These are phyloP conservation scores for Aspergillus fructus DNA, from an alignment of 2,329 filamentous ascomycete species.

Conservation along the genomic window DNA sequence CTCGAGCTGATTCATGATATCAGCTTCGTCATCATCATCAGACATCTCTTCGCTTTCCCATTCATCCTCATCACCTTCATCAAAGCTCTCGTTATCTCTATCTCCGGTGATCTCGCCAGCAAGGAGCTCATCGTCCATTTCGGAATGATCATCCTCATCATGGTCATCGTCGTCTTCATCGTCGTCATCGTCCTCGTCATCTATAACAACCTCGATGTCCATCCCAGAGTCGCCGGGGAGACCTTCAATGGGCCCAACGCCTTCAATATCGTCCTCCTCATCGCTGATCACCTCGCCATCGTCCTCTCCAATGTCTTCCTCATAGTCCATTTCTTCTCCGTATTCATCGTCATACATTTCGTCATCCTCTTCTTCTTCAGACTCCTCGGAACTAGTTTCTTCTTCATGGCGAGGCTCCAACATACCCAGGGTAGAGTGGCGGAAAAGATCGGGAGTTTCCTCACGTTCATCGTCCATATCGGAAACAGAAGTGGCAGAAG, in stretches of 20 bases:
- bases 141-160: slow-evolving; percentile 59
- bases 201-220: slow-evolving; percentile 87
- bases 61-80: slow-evolving; percentile 48
- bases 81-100: slow-evolving; percentile 52
- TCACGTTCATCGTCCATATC: slow-evolving; percentile 83
- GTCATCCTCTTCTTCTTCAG: slow-evolving; percentile 72
- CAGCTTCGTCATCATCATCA: slow-evolving; percentile 46
- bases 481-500: slow-evolving; percentile 82
- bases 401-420: slow-evolving; percentile 80
- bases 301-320: slow-evolving; percentile 75
- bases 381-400: slow-evolving; percentile 72
- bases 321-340: slow-evolving; percentile 88
- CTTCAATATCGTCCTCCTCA: slow-evolving; percentile 77
- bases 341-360: slow-evolving; percentile 93
- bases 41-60: slow-evolving; percentile 52
- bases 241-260: slow-evolving; percentile 72
- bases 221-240: slow-evolving; percentile 60
- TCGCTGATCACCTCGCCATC: slow-evolving; percentile 88
- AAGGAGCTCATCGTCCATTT: slow-evolving; percentile 56
- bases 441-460: slow-evolving; percentile 94
- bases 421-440: slow-evolving; percentile 94
- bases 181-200: slow-evolving; percentile 68
- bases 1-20: slow-evolving; percentile 46
- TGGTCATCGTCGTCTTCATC: slow-evolving; percentile 62
- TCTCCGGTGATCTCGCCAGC: slow-evolving; percentile 57